Evolutionary conservation across 2,329 filamentous ascomycete genomes (phyloP).

Genomic region (Neofusicoccum kwambonambiense): DNA sequence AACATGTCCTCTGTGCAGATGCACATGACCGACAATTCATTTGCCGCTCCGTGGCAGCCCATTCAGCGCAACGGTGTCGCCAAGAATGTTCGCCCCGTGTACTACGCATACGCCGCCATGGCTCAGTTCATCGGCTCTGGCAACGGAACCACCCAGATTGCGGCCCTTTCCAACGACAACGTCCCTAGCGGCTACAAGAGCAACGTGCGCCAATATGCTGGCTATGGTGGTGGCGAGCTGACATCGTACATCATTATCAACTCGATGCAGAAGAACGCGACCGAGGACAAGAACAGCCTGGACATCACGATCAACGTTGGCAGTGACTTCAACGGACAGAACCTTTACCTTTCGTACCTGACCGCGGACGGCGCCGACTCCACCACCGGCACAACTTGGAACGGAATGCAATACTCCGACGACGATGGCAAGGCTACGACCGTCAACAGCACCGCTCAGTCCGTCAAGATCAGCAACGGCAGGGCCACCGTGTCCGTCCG

Average conservation of each 20-base stretch:
- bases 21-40: conserved; percentile 57
- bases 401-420: conserved; percentile 47
- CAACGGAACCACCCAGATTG: conserved; percentile 47
- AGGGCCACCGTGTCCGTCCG: conserved; percentile 35
- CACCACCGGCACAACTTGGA: conserved; percentile 45
- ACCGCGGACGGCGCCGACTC: conserved; percentile 48
- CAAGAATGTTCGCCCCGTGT: conserved; percentile 45
- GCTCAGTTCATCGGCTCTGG: conserved; percentile 50
- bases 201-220: conserved; percentile 45
- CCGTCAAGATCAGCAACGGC: conserved; percentile 34
- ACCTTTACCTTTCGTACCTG: conserved; percentile 49
- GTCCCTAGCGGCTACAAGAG: conserved; percentile 39
- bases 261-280: conserved; percentile 43
- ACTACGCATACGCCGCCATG: conserved; percentile 54
- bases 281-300: conserved; percentile 39
- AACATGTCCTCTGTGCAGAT: conserved; percentile 50
- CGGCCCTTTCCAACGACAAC: conserved; percentile 31
- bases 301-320: conserved; percentile 39
- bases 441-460: conserved; percentile 34
- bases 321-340: conserved; percentile 40
- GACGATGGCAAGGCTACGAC: conserved; percentile 41
- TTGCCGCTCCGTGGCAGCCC: conserved; percentile 52
- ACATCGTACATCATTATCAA: conserved; percentile 49
- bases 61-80: conserved; percentile 35
- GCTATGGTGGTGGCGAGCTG: conserved; percentile 46